Evolutionary conservation across 495 filamentous ascomycete genomes (phyloP).

Genomic region (Neurospora intermedia): DNA sequence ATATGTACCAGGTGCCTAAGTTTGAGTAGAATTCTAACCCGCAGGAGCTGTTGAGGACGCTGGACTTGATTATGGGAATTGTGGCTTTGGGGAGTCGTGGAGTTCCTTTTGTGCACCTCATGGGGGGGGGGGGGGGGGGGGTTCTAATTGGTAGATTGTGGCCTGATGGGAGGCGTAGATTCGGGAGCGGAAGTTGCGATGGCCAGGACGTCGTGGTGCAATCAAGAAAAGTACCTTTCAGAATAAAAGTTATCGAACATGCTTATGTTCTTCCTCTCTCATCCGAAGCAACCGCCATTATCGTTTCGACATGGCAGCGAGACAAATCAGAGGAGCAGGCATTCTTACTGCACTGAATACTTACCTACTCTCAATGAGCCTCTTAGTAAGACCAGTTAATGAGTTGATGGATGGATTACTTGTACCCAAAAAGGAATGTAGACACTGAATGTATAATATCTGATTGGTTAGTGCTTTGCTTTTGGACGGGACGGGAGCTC

Average conservation of each 20-base stretch:
- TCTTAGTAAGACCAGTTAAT: not conserved
- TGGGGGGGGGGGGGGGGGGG: not conserved
- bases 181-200: too few species aligned
- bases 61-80: not conserved
- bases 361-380: too few species aligned
- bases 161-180: too few species aligned
- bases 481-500: not conserved
- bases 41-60: not conserved
- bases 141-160: not conserved
- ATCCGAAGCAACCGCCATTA: too few species aligned
- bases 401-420: not conserved
- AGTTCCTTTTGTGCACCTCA: not conserved
- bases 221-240: too few species aligned
- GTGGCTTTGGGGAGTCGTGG: not conserved
- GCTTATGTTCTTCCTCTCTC: too few species aligned
- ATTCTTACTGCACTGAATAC: too few species aligned
- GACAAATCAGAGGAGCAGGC: too few species aligned
- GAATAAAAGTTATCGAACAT: too few species aligned
- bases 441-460: not conserved
- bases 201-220: too few species aligned
- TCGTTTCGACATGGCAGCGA: too few species aligned
- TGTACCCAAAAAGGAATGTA: not conserved
- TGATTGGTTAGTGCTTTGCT: not conserved
- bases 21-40: constrained; percentile 1
- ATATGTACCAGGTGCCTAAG: constrained; percentile 20